Evolutionary conservation across 257 asterid species (phyloP).

Genomic region (Cordia subcordata): DNA sequence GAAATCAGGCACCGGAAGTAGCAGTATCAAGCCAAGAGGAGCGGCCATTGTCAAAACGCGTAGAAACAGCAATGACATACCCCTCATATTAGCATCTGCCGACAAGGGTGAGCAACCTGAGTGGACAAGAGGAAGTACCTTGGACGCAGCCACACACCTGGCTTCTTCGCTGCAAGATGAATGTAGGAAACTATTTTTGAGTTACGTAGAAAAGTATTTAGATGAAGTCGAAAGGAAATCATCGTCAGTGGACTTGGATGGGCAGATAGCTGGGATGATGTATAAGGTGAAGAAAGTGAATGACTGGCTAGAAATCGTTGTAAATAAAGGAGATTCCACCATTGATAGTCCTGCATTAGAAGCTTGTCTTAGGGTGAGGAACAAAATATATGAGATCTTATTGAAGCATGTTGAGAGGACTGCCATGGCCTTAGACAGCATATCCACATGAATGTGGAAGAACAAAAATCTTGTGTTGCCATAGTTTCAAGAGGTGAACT

Average conservation of each 20-base stretch:
- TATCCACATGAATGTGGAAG: neutral
- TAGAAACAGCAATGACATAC: slow-evolving; percentile 20
- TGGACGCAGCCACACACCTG: slow-evolving; percentile 29
- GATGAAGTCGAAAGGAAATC: slow-evolving; percentile 50
- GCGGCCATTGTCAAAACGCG: slow-evolving; percentile 16
- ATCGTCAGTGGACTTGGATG: slow-evolving; percentile 25
- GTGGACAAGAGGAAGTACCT: slow-evolving; percentile 36
- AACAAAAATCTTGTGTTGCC: neutral
- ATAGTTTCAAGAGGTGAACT: no score
- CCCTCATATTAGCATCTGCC: slow-evolving; percentile 17
- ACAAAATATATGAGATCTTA: slow-evolving; percentile 56
- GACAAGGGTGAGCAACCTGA: slow-evolving; percentile 30
- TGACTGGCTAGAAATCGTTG: slow-evolving; percentile 52
- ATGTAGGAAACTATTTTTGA: slow-evolving; percentile 43
- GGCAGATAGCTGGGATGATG: slow-evolving; percentile 44
- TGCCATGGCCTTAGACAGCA: slow-evolving; percentile 36
- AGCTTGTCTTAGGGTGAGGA: slow-evolving; percentile 48
- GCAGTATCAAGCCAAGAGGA: slow-evolving; percentile 27
- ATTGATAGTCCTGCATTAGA: slow-evolving; percentile 35
- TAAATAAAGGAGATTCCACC: slow-evolving; percentile 11
- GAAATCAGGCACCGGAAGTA: slow-evolving; percentile 14
- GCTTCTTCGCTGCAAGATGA: slow-evolving; percentile 42
- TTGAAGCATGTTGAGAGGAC: slow-evolving; percentile 69
- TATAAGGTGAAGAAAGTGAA: slow-evolving; percentile 54
- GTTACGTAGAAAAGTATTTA: slow-evolving; percentile 43